Base-by-base conservation (phyloP, 345 rosid species). In the Brassica incana region DNA sequence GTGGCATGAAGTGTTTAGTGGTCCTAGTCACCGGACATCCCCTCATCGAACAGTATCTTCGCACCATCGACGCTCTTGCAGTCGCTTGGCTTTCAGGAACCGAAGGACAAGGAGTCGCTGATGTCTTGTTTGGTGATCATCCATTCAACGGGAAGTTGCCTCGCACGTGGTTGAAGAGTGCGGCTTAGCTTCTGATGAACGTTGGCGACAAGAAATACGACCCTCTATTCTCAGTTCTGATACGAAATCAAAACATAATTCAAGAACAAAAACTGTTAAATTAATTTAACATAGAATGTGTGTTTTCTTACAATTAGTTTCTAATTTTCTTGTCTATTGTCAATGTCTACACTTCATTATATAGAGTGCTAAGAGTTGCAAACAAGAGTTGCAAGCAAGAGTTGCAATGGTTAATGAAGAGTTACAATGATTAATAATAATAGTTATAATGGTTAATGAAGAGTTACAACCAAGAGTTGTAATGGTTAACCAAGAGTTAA, bases 11-110 rank as follows among this genome's bases (percentile, higher is more conserved):
- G 71, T 88, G 93, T 25, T 83, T 87, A 8, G 93, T 88, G 4
- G 40, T 92, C 30, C n/a, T 92, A 9, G 68, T 90, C 79, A 86
- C 95, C 0, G 97, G 97, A 12, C 88, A 90, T 56, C 95, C 97
- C 0, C 83, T 89, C 3, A 83, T 86, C 23, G 23, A 20, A 20
- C 23, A 3, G 82, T 85, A 88, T 61, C 48, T 87, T 2, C 38
- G 70, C 29, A 1, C 7, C 8, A 81, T 86, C 8, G 89, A 84
- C 30, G 93, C 90, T 65, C 77, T 89, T 8, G 89, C 85, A 3
- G 92, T 92, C 3, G 95, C 95, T 11, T 89, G 94, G 97, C 88
- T 90, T 11, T 94, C 91, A 0, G 95, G 91, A 69, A 86, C 84
- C 8, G 97, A 90, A 85, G 94, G 94, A 16, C 84, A 86, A 69